Conservation (phyloP, 768 basidiomycete species). For the Phylloporus arenicola region DNA sequence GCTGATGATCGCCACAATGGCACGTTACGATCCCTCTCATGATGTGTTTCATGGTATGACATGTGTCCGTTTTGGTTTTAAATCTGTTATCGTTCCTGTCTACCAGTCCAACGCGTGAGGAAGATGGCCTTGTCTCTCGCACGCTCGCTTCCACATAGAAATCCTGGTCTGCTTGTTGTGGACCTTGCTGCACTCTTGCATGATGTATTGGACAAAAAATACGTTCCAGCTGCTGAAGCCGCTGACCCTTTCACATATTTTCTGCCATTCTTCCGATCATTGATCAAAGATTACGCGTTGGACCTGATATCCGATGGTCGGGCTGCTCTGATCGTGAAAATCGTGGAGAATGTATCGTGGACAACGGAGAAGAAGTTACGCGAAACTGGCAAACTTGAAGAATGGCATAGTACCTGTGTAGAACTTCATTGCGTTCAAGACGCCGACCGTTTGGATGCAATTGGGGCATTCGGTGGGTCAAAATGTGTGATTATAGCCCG, state of each 20-base stretch:
- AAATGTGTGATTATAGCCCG: too few species aligned
- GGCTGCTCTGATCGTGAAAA: slow-evolving; percentile 47
- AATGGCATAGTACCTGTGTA: slow-evolving; percentile 64
- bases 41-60: slow-evolving; percentile 69
- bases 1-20: slow-evolving; percentile 70
- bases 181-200: slow-evolving; percentile 88
- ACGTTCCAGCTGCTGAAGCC: slow-evolving; percentile 52
- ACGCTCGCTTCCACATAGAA: slow-evolving; percentile 34
- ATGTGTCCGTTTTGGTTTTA: slow-evolving; percentile 1
- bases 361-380: slow-evolving; percentile 71
- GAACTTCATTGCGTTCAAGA: slow-evolving; percentile 84
- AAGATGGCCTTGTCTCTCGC: slow-evolving; percentile 71
- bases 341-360: slow-evolving; percentile 83
- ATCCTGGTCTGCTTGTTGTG: slow-evolving; percentile 67
- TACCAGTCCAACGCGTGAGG: slow-evolving; percentile 76
- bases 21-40: slow-evolving; percentile 74
- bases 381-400: slow-evolving; percentile 47
- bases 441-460: slow-evolving; percentile 73
- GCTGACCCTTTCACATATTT: slow-evolving; percentile 63
- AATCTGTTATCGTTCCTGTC: not conserved
- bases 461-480: slow-evolving; percentile 66
- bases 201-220: slow-evolving; percentile 85
- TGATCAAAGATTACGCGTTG: slow-evolving; percentile 39
- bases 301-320: slow-evolving; percentile 60
- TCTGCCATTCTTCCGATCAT: slow-evolving; percentile 54